Evolutionary conservation across 2,329 filamentous ascomycete species (phyloP).

Genomic region (Alternaria viburni): DNA sequence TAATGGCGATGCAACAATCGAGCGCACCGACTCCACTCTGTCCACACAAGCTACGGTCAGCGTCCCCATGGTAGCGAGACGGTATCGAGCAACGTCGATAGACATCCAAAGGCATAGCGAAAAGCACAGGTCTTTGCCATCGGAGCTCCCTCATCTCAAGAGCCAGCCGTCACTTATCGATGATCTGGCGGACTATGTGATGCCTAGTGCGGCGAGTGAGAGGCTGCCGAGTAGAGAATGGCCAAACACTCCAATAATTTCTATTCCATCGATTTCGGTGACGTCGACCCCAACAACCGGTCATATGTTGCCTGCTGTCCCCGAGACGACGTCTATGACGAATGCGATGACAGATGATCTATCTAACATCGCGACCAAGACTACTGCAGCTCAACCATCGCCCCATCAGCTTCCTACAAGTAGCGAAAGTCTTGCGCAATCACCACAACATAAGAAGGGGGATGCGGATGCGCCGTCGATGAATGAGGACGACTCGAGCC

Average conservation of each 20-base stretch:
- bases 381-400: not conserved
- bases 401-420: too few species aligned
- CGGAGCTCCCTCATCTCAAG: constrained; percentile 22
- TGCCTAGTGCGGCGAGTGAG: constrained; percentile 16
- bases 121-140: constrained; percentile 26
- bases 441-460: not conserved
- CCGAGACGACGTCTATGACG: not conserved
- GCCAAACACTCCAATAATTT: not conserved
- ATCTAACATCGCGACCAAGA: not conserved
- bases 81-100: constrained; percentile 24
- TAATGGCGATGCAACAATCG: constrained; percentile 20
- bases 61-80: constrained; percentile 21
- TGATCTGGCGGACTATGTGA: constrained; percentile 30
- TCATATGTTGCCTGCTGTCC: not conserved
- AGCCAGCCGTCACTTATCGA: constrained; percentile 31
- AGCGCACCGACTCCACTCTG: constrained; percentile 24
- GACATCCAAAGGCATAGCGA: constrained; percentile 18
- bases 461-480: not conserved
- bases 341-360: not conserved
- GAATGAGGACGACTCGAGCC: not conserved
- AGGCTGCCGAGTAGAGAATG: not conserved
- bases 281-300: constrained; percentile 5
- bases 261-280: constrained; percentile 7
- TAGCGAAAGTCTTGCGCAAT: not conserved
- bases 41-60: constrained; percentile 19